Base-by-base conservation (phyloP, 2,329 filamentous ascomycete species). In the Hypoxylon sp. region DNA sequence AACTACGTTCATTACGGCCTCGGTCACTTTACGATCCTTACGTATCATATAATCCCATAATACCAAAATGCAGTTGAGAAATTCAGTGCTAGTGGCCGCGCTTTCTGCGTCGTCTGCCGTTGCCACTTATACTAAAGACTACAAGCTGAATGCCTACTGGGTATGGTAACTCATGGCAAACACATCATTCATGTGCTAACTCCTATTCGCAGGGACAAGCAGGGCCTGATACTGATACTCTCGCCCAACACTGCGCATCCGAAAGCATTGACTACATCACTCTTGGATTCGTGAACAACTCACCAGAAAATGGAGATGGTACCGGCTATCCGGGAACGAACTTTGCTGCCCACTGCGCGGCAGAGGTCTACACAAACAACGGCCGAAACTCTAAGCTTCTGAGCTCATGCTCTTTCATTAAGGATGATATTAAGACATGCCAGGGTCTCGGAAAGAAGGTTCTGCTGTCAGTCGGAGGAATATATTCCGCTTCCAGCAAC, bases 401-500 rank as follows among this genome's bases (percentile, higher is more conserved):
- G 0, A 70, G 61, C 34, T 61, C 70, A 16, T 81, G 80, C 67
- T 75, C 72, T 14, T 63, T 63, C 51, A 76, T 81, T 53, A 74
- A 74, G 14, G 69, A 70, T 16, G 79, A 79, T 34, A 75, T 81
- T 57, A 67, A 75, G 46, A 72, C 80, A 27, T 91, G 88, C 76
- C 87, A 90, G 74, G 68, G 75, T 3, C 77, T 84, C 60, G 84
- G 84, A 59, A 90, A 90, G 78, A 90, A 88, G 67, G 84, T 91
- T 55, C 77, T 90, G 43, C 81, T 91, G 25, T 90, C 88, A 11
- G 83, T 91, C 48, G 89, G 89, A 46, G 88, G 89, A 41, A 84
- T 67, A 9, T 78, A 69, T 50, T 63, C 62, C 5, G 23, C 55
- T 19, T 29, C 54, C 9, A 74, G 71, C 63, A 74, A 80, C 75